Conservation (phyloP, 1,139 yeast species). For the Debaryomyces fabryi region DNA sequence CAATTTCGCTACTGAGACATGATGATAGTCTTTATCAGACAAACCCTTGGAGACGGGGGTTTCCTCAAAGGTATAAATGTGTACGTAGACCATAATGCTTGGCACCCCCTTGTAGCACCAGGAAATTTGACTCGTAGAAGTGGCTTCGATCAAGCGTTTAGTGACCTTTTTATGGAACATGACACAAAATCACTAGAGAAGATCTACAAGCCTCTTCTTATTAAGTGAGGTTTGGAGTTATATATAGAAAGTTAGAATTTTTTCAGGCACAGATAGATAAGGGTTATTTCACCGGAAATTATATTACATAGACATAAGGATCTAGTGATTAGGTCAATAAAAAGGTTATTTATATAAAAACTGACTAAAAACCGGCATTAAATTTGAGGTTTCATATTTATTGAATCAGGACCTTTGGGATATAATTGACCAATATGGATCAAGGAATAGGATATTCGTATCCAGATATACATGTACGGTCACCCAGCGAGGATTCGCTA, state of each 20-base stretch:
- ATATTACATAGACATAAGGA: neutral
- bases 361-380: neutral
- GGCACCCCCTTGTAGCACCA: neutral
- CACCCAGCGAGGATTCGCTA: conserved; percentile 3
- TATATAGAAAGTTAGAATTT: neutral
- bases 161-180: neutral
- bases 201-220: neutral
- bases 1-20: neutral
- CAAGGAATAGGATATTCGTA: neutral
- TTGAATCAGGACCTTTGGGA: neutral
- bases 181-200: neutral
- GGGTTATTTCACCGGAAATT: neutral
- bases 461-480: conserved; percentile 1
- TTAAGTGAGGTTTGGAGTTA: neutral
- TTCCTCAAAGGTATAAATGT: too few relatives aligned
- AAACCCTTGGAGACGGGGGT: too few relatives aligned
- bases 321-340: neutral
- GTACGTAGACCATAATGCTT: neutral
- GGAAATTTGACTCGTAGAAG: neutral
- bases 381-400: neutral
- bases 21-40: too few relatives aligned
- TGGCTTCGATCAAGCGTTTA: neutral
- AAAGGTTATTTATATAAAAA: neutral
- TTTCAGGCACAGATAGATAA: neutral
- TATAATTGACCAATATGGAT: conserved; percentile 4